phyloP scores from a whole-genome alignment of 2,329 filamentous ascomycete genomes.

The Zasmidium angulare region DNA sequence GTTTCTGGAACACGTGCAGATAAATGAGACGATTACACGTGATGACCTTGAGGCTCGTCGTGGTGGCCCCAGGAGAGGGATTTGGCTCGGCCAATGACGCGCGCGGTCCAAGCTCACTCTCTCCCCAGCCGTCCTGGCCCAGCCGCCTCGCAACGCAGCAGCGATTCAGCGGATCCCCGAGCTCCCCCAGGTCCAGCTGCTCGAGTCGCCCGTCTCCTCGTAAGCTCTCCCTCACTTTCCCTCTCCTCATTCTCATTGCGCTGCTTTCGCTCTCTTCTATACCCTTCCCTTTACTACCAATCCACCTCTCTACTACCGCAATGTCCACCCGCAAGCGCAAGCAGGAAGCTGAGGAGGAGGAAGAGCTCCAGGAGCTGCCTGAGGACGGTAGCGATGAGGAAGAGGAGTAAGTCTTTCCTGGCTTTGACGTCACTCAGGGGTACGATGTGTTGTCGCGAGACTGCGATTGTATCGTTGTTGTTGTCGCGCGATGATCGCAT shows the following conservation, averaged over 20 bases:
- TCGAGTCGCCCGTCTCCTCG: neutral
- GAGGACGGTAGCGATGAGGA: constrained; percentile 45
- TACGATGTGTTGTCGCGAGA: constrained; percentile 2
- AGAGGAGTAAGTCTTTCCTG: constrained; percentile 38
- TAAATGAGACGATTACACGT: neutral
- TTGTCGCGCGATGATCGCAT: constrained; percentile 3
- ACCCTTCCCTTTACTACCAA: neutral
- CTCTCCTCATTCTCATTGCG: neutral
- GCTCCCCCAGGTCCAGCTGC: constrained; percentile 2
- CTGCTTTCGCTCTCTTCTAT: neutral
- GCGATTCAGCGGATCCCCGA: constrained; percentile 1
- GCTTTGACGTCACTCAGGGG: constrained; percentile 6
- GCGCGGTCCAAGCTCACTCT: neutral
- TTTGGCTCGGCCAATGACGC: neutral
- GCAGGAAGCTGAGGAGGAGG: constrained; percentile 42
- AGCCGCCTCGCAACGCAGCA: neutral
- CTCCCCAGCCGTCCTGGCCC: neutral
- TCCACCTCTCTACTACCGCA: neutral
- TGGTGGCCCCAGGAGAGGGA: neutral
- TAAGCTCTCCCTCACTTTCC: constrained; percentile 2
- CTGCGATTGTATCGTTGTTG: constrained; percentile 1
- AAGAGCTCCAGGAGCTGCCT: constrained; percentile 46
- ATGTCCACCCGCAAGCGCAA: constrained; percentile 47
- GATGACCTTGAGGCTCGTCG: neutral
- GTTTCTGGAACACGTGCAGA: neutral